Base-by-base conservation (phyloP, 441 rosid genomes). In the Kokia cookei region DNA sequence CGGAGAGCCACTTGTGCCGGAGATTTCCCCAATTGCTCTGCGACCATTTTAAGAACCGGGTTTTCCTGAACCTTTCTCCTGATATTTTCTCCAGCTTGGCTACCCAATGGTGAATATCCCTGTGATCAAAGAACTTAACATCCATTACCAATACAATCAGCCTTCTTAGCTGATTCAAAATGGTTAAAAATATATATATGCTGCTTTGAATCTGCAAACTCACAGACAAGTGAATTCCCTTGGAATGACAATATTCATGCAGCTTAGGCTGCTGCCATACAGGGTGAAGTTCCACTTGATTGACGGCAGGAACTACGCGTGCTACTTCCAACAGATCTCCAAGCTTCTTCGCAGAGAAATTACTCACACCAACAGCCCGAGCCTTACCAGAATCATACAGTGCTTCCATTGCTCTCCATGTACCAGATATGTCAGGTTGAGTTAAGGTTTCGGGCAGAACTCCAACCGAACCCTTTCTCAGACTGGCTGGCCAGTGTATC, bases 341-440 rank as follows among this genome's bases (percentile, higher is more conserved):
- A 6, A 90, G 85, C 76, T 92, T 90, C 82, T 87, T 90, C 0
- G 77, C 66, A 27, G 91, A 84, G 84, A 87, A 92, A 67, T 92
- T 90, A 77, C 93, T 85, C 71, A 92, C 89, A 7, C 93, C 97
- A 64, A 92, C 86, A 60, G 89, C 93, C 72, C 88, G 82, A 68
- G 87, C 86, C 84, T 89, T 90, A 26, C 93, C 89, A 22, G 89
- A 89, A 82, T 86, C 88, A 71, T 79, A 84, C 24, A 89, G 76
- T 40, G 83, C 78, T 81, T 92, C 97, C 97, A 92, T 86, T 29
- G 97, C 94, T 73, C 64, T 79, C 96, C 97, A 92, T 29, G 94
- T 92, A 51, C 78, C 75, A 1, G 85, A 86, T 64, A 89, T 85
- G 82, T 92, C 88, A 0, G 86, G 83, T 35, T 65, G 83, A 50